These are phyloP conservation scores for Backusella morwellensis DNA, from an alignment of 192 early-diverging fungal genomes.

Conservation along the genomic window DNA sequence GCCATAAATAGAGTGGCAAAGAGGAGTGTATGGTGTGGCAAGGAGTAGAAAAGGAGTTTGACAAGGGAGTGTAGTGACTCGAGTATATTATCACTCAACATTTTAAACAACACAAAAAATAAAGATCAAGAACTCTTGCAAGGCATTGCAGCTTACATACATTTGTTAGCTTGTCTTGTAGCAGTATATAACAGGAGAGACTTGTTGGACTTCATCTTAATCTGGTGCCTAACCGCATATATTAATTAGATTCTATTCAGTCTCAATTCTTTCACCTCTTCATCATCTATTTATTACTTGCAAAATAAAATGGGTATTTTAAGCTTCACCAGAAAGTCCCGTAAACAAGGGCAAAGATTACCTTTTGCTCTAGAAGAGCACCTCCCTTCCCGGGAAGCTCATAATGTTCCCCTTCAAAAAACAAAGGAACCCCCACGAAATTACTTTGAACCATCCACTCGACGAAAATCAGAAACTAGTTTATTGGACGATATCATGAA, in stretches of 20 bases:
- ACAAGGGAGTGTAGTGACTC: neutral
- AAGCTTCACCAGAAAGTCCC: slow-evolving; percentile 1
- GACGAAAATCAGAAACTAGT: slow-evolving; percentile 1
- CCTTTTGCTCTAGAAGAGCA: neutral
- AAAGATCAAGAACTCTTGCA: neutral
- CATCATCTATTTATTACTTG: neutral
- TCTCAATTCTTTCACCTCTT: slow-evolving; percentile 1
- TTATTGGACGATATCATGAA: slow-evolving; percentile 24
- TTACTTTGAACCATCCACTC: neutral
- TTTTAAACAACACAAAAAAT: slow-evolving; percentile 4
- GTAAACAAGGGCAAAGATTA: neutral
- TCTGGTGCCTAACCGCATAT: slow-evolving; percentile 12
- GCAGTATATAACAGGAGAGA: neutral
- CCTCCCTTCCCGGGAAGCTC: slow-evolving; percentile 4
- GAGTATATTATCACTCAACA: neutral
- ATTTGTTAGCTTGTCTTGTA: neutral
- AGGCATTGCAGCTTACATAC: slow-evolving; percentile 2
- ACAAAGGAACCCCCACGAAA: neutral
- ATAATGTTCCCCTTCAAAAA: neutral
- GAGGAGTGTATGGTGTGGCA: neutral
- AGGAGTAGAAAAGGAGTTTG: slow-evolving; percentile 3
- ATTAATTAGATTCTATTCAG: neutral
- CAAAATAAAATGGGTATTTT: slow-evolving; percentile 10
- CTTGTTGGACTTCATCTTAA: neutral
- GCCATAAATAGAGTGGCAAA: slow-evolving; percentile 7